These are phyloP conservation scores for Lasiodiplodia sp. DNA, from an alignment of 2,329 filamentous ascomycete genomes.

Conservation along the genomic window DNA sequence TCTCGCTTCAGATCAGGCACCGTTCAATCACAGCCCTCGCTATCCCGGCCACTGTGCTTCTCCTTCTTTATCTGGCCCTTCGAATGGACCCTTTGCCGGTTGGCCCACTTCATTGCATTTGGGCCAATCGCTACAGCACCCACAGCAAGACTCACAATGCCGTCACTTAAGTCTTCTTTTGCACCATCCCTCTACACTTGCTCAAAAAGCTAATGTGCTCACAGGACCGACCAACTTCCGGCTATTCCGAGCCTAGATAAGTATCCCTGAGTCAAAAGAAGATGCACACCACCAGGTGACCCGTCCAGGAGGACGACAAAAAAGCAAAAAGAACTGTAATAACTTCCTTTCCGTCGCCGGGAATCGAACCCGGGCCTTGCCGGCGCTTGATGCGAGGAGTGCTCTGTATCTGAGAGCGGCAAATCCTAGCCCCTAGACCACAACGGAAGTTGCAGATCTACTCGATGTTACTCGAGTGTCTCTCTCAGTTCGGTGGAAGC, in stretches of 20 bases:
- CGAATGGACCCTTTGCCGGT: not conserved
- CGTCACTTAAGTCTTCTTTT: not conserved
- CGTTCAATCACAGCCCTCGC: conserved; percentile 6
- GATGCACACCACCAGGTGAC: too few species aligned
- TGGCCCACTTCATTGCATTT: too few species aligned
- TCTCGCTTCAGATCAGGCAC: conserved; percentile 21
- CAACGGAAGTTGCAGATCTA: conserved; percentile 21
- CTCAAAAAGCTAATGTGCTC: not conserved
- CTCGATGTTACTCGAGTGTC: not conserved
- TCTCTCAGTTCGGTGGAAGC: not conserved
- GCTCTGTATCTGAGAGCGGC: conserved; percentile 23
- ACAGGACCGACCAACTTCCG: not conserved
- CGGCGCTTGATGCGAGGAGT: conserved; percentile 20
- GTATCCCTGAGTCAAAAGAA: not conserved
- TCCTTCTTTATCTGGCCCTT: not conserved
- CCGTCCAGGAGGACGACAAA: not conserved
- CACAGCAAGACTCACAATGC: not conserved
- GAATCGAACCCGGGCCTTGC: conserved; percentile 29
- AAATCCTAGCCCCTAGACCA: conserved; percentile 29
- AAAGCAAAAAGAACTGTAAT: not conserved
- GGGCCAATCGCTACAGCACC: not conserved
- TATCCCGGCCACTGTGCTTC: not conserved
- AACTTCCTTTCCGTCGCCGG: conserved; percentile 26
- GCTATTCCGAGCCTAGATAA: not conserved
- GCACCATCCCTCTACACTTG: not conserved